Evolutionary conservation across 192 early-diverging fungal genomes (phyloP), one percentile per base, ranked within the genome.

Genomic region (Umbelopsis vinacea): DNA sequence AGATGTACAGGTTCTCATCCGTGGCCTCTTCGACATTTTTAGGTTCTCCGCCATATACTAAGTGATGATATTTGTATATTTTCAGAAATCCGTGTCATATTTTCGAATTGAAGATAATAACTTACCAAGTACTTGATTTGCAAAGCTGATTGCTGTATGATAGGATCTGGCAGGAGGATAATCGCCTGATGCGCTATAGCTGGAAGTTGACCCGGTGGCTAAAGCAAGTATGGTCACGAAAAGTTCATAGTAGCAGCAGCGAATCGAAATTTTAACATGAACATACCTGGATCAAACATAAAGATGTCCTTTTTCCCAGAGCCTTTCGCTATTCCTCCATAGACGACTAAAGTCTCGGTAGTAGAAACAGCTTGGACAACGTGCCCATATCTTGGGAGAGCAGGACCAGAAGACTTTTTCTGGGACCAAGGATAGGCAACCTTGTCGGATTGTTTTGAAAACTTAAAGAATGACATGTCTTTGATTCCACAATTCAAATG

Each of bases 11-110:
- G 52, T 57, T 46, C 23, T 71, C 66, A 73, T 84, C 80, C 22
- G 57, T 69, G 33, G 38, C 40, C n/a, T 84, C 83, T 15, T 76
- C 70, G 8, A 46, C 26, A 52, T 68, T 40, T 21, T 74, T 29
- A 43, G 78, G 68, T 72, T 74, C 67, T 15, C 83, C 83, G 21
- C 83, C 83, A 48, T 71, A 82, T 2, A 84, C 83, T 84, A 69
- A 37, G 17, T 37, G 4, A 11, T 37, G 6, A 29, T 29, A 37
- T 63, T 37, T 29, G 4, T 19, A 19, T 63, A 2, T 29, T 19
- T 29, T 37, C 11, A 24, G 0, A 6, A 24, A 26, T 0, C 48
- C 4, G 48, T 50, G 46, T 9, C 19, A 50, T 21, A 2, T 17
- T n/a, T n/a, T 6, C 5, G 24, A 38, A 37, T 37, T 12, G 2